A percentile compares a stretch with the other conserved stretches of the same genome.
These are phyloP conservation scores for Butyriboletus pseudospeciosus DNA, from an alignment of 1,284 basidiomycete genomes.

Conservation along the genomic window DNA sequence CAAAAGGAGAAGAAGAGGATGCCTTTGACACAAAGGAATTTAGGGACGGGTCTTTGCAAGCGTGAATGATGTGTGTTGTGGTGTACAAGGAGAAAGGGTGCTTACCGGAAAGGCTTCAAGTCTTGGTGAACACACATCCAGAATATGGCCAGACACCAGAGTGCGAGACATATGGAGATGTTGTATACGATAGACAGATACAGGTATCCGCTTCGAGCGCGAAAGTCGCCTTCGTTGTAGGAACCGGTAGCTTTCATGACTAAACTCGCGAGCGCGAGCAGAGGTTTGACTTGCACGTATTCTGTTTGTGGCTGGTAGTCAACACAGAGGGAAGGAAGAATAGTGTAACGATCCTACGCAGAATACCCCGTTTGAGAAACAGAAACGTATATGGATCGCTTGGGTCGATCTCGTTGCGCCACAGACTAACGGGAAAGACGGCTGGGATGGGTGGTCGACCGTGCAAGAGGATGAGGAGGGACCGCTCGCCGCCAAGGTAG, in stretches of 20 bases:
- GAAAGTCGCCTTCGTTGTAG: slow-evolving; percentile 88
- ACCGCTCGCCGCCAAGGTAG: slow-evolving; percentile 91
- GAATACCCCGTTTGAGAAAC: slow-evolving; percentile 89
- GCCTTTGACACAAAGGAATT: slow-evolving; percentile 97
- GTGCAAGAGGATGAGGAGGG: slow-evolving; percentile 85
- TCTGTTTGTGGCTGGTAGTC: slow-evolving; percentile 46
- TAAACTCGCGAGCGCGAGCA: slow-evolving; percentile 81
- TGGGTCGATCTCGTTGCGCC: slow-evolving; percentile 77
- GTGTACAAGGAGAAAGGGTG: slow-evolving; percentile 14
- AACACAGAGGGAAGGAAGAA: neutral
- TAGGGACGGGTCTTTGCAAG: slow-evolving; percentile 67
- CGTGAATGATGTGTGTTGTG: neutral
- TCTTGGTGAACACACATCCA: slow-evolving; percentile 88
- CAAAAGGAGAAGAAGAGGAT: slow-evolving; percentile 99
- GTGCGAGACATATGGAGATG: slow-evolving; percentile 64
- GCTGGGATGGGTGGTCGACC: slow-evolving; percentile 85
- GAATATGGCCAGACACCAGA: slow-evolving; percentile 91
- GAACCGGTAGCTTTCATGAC: slow-evolving; percentile 83
- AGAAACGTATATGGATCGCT: slow-evolving; percentile 94
- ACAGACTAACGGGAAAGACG: slow-evolving; percentile 79
- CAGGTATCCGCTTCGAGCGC: slow-evolving; percentile 83
- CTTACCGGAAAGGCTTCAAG: slow-evolving; percentile 79
- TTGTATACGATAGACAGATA: slow-evolving; percentile 86
- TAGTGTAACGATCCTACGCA: slow-evolving; percentile 59
- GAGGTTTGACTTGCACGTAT: slow-evolving; percentile 95